Conservation (phyloP, 2,329 filamentous ascomycete species). For the Nothopassalora personata region DNA sequence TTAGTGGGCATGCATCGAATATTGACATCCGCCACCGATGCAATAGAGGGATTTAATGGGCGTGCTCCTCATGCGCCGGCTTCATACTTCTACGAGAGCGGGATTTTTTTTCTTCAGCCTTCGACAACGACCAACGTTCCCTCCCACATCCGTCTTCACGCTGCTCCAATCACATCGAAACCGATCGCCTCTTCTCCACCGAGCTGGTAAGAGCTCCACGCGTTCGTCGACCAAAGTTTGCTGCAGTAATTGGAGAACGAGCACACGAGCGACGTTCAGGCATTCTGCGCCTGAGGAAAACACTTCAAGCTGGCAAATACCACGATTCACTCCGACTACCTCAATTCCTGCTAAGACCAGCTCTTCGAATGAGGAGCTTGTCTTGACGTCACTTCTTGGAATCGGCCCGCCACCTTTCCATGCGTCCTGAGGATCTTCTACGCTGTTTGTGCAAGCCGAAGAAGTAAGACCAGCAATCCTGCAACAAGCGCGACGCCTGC, state of each 20-base stretch:
- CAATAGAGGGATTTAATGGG: too few relatives aligned
- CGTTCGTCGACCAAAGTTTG: conserved; percentile 3
- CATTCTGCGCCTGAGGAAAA: conserved; percentile 1
- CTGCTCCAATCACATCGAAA: neutral
- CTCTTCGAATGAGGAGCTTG: conserved; percentile 13
- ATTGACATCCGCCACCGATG: too few relatives aligned
- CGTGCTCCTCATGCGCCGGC: too few relatives aligned
- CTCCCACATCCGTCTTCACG: neutral
- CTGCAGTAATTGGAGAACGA: conserved; percentile 6
- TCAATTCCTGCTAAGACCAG: conserved; percentile 2
- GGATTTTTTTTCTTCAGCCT: neutral
- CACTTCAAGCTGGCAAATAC: conserved; percentile 9
- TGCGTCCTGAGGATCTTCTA: conserved; percentile 86
- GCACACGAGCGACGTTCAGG: conserved; percentile 7
- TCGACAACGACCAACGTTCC: neutral
- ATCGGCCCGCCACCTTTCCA: conserved; percentile 48
- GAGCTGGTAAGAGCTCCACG: neutral
- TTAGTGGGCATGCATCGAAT: too few relatives aligned
- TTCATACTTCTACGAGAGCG: neutral
- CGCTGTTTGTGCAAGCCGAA: conserved; percentile 91
- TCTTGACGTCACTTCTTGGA: neutral
- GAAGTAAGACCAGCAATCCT: conserved; percentile 57
- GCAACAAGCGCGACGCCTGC: conserved; percentile 9
- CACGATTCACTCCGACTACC: neutral
- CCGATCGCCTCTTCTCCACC: neutral